Percentiles rank a stretch among this genome's conserved stretches.
These are phyloP conservation scores for Ceratocystis colombiana DNA, from an alignment of 2,329 filamentous ascomycete genomes.

Conservation along the genomic window DNA sequence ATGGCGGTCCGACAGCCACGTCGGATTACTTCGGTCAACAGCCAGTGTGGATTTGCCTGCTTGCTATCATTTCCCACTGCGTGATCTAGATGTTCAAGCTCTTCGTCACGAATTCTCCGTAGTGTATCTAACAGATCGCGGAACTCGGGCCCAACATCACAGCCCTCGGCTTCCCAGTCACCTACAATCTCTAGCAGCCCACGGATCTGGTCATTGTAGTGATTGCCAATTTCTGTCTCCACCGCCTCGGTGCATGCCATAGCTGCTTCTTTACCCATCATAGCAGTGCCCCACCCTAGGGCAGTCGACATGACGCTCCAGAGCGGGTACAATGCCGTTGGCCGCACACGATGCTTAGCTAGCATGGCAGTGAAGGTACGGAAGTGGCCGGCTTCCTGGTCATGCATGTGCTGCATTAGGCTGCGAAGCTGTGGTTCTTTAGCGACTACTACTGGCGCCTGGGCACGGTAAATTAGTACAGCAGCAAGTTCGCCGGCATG, in stretches of 20 bases:
- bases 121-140: constrained; percentile 61
- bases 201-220: constrained; percentile 90
- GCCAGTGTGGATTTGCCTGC: constrained; percentile 78
- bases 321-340: constrained; percentile 82
- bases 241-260: constrained; percentile 99
- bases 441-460: constrained; percentile 69
- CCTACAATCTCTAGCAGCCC: constrained; percentile 70
- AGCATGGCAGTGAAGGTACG: constrained; percentile 74
- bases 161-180: constrained; percentile 64
- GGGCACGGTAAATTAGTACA: constrained; percentile 82
- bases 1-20: constrained; percentile 89
- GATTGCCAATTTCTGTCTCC: constrained; percentile 91
- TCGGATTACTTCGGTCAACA: constrained; percentile 76
- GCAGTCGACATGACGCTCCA: constrained; percentile 74
- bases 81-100: constrained; percentile 92
- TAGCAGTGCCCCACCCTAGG: constrained; percentile 78
- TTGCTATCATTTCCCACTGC: constrained; percentile 89
- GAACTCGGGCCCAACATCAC: constrained; percentile 71
- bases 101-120: constrained; percentile 81
- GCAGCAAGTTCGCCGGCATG: constrained; percentile 97
- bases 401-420: constrained; percentile 96
- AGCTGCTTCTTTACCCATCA: constrained; percentile 83
- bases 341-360: constrained; percentile 77
- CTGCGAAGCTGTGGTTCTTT: constrained; percentile 79
- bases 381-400: constrained; percentile 85